phyloP scores from a whole-genome alignment of 768 basidiomycete species.

The Hypsizygus marmoreus region DNA sequence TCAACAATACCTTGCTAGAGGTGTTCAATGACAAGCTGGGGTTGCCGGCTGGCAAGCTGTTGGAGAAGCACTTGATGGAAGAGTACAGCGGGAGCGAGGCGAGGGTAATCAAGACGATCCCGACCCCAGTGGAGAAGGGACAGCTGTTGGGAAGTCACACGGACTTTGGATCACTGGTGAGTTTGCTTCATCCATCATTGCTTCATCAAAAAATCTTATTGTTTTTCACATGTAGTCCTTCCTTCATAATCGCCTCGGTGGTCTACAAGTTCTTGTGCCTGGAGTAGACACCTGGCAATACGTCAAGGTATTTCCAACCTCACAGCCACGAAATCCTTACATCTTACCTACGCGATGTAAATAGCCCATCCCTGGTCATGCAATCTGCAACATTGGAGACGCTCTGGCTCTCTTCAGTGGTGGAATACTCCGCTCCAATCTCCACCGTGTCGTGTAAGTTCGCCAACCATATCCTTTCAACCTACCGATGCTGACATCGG shows the following conservation, averaged over 20 bases:
- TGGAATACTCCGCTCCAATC: constrained; percentile 22
- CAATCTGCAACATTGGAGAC: constrained; percentile 54
- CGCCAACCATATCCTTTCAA: too few species aligned
- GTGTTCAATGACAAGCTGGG: constrained; percentile 61
- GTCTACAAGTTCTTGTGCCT: constrained; percentile 67
- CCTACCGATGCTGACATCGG: too few species aligned
- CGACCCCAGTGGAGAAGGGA: constrained; percentile 33
- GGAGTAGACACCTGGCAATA: constrained; percentile 68
- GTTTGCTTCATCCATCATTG: constrained; percentile 12
- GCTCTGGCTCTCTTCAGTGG: constrained; percentile 19
- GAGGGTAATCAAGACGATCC: constrained; percentile 53
- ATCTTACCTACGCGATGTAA: neutral
- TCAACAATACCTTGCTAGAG: constrained; percentile 53
- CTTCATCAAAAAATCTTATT: constrained; percentile 32
- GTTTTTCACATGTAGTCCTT: constrained; percentile 50
- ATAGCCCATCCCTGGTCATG: constrained; percentile 52
- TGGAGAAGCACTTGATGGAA: constrained; percentile 40
- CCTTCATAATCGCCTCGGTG: constrained; percentile 70
- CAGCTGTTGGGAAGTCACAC: constrained; percentile 67
- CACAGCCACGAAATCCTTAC: neutral
- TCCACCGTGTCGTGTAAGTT: constrained; percentile 21
- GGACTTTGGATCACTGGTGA: constrained; percentile 70
- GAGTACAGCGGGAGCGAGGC: constrained; percentile 61
- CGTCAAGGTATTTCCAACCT: constrained; percentile 49
- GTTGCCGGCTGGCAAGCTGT: constrained; percentile 50